phyloP scores from a whole-genome alignment of 2,329 filamentous ascomycete species.

The Anthostomella pinea region DNA sequence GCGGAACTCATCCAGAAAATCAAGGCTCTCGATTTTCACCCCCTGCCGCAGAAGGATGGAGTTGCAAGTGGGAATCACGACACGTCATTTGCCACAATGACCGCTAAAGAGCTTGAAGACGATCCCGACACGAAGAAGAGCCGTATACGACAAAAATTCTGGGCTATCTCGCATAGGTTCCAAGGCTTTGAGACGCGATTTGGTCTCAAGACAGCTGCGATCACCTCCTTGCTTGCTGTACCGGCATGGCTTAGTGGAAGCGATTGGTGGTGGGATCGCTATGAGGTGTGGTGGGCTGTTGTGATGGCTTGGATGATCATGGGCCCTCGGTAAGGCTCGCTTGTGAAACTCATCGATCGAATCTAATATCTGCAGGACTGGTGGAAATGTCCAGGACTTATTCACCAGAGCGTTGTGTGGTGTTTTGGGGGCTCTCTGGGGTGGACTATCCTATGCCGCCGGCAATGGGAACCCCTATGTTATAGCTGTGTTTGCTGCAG shows the following conservation, averaged over 20 bases:
- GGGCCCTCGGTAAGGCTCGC: constrained; percentile 40
- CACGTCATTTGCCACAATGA: constrained; percentile 38
- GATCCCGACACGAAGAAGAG: constrained; percentile 33
- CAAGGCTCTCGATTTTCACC: constrained; percentile 37
- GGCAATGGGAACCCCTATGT: constrained; percentile 53
- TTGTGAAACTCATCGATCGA: not conserved
- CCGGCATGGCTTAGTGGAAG: constrained; percentile 49
- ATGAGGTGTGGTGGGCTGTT: constrained; percentile 58
- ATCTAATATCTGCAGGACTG: constrained; percentile 38
- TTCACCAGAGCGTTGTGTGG: constrained; percentile 48
- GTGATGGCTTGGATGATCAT: constrained; percentile 56
- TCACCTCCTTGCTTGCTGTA: constrained; percentile 49
- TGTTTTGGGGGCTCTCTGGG: constrained; percentile 53
- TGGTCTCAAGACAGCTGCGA: constrained; percentile 53
- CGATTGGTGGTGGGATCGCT: constrained; percentile 51
- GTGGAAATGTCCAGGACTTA: constrained; percentile 57
- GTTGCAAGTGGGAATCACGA: constrained; percentile 25
- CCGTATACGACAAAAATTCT: constrained; percentile 44
- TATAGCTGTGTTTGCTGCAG: constrained; percentile 50
- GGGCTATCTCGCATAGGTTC: constrained; percentile 48
- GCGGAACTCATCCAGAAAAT: constrained; percentile 42
- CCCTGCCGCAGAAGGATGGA: constrained; percentile 25
- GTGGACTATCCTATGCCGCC: constrained; percentile 49
- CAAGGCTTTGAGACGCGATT: constrained; percentile 59
- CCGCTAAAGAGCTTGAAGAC: constrained; percentile 36